Evolutionary conservation across 345 rosid genomes (phyloP).

Genomic region (Linum usitatissimum): DNA sequence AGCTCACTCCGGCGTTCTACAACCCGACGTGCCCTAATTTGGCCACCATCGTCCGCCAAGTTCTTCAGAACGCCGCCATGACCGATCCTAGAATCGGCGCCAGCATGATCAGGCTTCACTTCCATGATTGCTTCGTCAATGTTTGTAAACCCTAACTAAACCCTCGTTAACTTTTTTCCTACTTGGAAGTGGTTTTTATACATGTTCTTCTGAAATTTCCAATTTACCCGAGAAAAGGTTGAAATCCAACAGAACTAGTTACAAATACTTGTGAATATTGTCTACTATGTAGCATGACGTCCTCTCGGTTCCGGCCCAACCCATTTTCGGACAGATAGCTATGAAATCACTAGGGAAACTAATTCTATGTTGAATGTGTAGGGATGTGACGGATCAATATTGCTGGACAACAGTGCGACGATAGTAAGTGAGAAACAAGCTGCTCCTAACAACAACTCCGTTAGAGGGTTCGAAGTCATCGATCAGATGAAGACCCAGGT

Average conservation of each 20-base stretch:
- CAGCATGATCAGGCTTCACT: neutral
- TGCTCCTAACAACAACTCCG: slow-evolving; percentile 37
- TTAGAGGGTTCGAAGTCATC: slow-evolving; percentile 39
- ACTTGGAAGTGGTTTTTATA: no score
- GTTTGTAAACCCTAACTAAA: neutral
- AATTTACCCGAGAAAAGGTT: no score
- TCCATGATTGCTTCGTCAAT: neutral
- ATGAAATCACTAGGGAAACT: no score
- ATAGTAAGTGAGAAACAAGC: slow-evolving; percentile 43
- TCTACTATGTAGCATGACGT: no score
- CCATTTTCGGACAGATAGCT: no score
- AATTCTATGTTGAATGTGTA: neutral
- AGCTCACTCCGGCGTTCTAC: neutral
- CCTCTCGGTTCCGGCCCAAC: no score
- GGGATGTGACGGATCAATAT: slow-evolving; percentile 43
- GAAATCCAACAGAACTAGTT: no score
- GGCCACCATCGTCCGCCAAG: neutral
- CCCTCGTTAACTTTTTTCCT: neutral
- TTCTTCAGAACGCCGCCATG: neutral
- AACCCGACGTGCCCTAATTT: neutral
- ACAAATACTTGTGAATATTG: no score
- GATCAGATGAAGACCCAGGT: slow-evolving; percentile 40
- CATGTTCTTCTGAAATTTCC: neutral
- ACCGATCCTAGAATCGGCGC: neutral
- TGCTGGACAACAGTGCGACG: slow-evolving; percentile 33